Evolutionary conservation across 2,329 filamentous ascomycete genomes (phyloP).

Genomic region (Acrocalymma vagum): DNA sequence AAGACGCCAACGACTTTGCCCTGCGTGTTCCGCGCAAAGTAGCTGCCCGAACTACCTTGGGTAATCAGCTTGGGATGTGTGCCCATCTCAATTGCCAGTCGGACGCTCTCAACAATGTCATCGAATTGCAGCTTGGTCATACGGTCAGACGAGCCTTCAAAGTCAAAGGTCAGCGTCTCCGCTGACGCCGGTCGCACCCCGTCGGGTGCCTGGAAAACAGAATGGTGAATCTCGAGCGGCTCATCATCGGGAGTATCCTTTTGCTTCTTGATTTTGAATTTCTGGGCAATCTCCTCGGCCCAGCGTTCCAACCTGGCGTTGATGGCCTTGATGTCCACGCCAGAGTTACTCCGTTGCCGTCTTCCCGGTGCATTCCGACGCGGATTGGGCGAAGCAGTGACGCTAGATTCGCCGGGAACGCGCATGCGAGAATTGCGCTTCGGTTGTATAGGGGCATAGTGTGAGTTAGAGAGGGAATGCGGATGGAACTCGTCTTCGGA

Average conservation of each 20-base stretch:
- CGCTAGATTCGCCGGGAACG: constrained; percentile 41
- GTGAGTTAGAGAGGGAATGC: constrained; percentile 44
- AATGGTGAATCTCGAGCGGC: constrained; percentile 93
- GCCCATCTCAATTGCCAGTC: constrained; percentile 85
- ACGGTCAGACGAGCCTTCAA: constrained; percentile 66
- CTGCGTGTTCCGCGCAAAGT: constrained; percentile 90
- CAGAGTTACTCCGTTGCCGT: constrained; percentile 77
- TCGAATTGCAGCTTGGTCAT: constrained; percentile 87
- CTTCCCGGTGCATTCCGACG: constrained; percentile 41
- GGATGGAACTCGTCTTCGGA: constrained; percentile 51
- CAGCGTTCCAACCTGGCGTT: constrained; percentile 94
- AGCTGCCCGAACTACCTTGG: constrained; percentile 96
- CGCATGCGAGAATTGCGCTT: constrained; percentile 55
- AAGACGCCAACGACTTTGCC: constrained; percentile 98
- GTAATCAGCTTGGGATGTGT: constrained; percentile 95
- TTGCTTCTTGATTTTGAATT: constrained; percentile 87
- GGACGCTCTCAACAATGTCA: constrained; percentile 87
- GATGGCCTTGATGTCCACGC: constrained; percentile 97
- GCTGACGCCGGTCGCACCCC: constrained; percentile 82
- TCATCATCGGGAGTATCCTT: constrained; percentile 80
- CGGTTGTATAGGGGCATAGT: constrained; percentile 59
- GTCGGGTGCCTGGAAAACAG: constrained; percentile 93
- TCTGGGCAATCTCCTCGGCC: constrained; percentile 97
- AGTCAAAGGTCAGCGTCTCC: constrained; percentile 71
- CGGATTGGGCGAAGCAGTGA: constrained; percentile 39